Conservation (phyloP, 352 stramenopile species). For the Saprolegnia parasitica region DNA sequence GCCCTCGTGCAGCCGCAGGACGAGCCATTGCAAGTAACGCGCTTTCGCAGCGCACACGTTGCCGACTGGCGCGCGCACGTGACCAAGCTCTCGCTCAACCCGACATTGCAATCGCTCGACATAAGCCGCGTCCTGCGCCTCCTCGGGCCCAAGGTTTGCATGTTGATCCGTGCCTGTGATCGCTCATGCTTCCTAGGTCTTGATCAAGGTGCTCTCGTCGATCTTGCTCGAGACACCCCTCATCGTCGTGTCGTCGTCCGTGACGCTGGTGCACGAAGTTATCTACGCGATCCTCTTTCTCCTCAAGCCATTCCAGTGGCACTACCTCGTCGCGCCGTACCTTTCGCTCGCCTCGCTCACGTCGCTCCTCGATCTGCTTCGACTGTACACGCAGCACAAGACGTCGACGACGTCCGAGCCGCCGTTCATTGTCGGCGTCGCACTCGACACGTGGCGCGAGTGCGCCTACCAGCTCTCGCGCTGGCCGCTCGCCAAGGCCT, state of each 20-base stretch:
- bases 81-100: neutral
- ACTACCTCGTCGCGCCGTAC: constrained; percentile 73
- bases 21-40: neutral
- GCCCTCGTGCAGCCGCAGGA: neutral
- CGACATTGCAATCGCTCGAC: neutral
- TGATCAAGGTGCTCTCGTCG: constrained; percentile 64
- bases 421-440: constrained; percentile 20
- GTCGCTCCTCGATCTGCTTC: constrained; percentile 59
- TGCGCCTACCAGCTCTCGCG: constrained; percentile 19
- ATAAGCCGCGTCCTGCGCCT: constrained; percentile 47
- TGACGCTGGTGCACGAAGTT: constrained; percentile 71
- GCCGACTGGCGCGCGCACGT: neutral
- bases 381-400: constrained; percentile 44
- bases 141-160: constrained; percentile 59
- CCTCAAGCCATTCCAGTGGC: constrained; percentile 74
- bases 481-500: neutral
- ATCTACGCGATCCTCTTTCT: constrained; percentile 62
- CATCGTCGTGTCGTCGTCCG: constrained; percentile 67
- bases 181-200: constrained; percentile 26
- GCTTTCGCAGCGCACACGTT: neutral
- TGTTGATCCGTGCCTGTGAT: no score
- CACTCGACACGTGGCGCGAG: constrained; percentile 21
- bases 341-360: constrained; percentile 65
- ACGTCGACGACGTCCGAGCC: constrained; percentile 4
- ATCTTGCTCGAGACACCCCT: constrained; percentile 70